A percentile compares a stretch with the other conserved stretches of the same genome.
Conservation (phyloP, 164 flowering plant species). For the Sedum album region DNA sequence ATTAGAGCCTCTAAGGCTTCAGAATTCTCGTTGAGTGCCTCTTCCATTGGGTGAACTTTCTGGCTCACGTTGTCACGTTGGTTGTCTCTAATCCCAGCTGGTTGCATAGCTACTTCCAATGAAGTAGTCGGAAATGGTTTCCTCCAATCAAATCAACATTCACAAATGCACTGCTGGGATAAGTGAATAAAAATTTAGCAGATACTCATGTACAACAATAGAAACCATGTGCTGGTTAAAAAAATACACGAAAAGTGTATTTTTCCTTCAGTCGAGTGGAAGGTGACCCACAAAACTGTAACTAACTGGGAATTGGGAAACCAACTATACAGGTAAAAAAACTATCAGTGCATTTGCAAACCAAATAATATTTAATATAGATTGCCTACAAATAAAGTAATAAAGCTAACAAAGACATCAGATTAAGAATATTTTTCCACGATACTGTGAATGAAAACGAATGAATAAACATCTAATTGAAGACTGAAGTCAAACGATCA, state of each 20-base stretch:
- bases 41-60: slow-evolving; percentile 98
- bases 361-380: too few relatives aligned
- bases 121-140: slow-evolving; percentile 17
- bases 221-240: too few relatives aligned
- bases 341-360: background rate
- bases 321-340: background rate
- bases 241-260: too few relatives aligned
- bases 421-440: too few relatives aligned
- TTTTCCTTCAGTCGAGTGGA: background rate
- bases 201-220: background rate
- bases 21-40: slow-evolving; percentile 52
- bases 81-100: slow-evolving; percentile 58
- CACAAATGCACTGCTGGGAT: background rate
- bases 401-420: too few relatives aligned
- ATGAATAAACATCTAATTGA: too few relatives aligned
- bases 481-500: too few relatives aligned
- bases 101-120: slow-evolving; percentile 70
- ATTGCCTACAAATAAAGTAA: too few relatives aligned
- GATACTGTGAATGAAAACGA: too few relatives aligned
- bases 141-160: slow-evolving; percentile 21
- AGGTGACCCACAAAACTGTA: background rate
- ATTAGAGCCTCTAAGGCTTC: slow-evolving; percentile 70
- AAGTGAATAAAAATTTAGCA: background rate
- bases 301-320: background rate
- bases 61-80: slow-evolving; percentile 78